Conservation (phyloP, 1,284 basidiomycete species). For the Sporisorium sorghi region DNA sequence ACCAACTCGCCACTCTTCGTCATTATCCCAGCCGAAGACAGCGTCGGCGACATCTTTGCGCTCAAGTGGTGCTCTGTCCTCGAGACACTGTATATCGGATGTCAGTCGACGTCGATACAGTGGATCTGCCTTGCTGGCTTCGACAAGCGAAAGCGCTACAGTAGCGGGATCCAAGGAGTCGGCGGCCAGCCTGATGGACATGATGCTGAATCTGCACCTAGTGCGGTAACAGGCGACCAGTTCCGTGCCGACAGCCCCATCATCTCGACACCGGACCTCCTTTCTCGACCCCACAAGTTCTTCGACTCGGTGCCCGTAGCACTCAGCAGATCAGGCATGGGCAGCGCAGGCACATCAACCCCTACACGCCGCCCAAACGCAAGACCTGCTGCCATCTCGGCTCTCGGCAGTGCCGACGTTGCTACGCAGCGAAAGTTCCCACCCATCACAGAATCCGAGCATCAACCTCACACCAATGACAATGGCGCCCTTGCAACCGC, state of each 20-base stretch:
- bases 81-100: conserved; percentile 83
- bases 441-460: not conserved
- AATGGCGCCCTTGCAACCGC: conserved; percentile 17
- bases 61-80: conserved; percentile 81
- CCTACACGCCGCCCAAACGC: conserved; percentile 17
- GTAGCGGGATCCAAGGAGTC: not conserved
- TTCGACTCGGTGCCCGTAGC: conserved; percentile 70
- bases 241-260: conserved; percentile 39
- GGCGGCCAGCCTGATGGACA: not conserved
- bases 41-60: conserved; percentile 86
- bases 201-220: not conserved
- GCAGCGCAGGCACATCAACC: conserved; percentile 32
- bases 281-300: conserved; percentile 63
- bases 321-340: conserved; percentile 42
- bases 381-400: conserved; percentile 1
- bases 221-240: not conserved
- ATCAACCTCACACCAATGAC: not conserved
- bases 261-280: conserved; percentile 40
- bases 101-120: conserved; percentile 79
- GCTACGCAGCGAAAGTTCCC: not conserved
- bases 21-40: conserved; percentile 84
- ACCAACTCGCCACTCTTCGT: conserved; percentile 80
- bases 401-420: not conserved
- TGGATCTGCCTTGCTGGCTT: conserved; percentile 50
- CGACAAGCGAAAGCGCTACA: conserved; percentile 4